These are phyloP conservation scores for Yamadazyma dendronema DNA, from an alignment of 1,139 yeast species.

Conservation along the genomic window DNA sequence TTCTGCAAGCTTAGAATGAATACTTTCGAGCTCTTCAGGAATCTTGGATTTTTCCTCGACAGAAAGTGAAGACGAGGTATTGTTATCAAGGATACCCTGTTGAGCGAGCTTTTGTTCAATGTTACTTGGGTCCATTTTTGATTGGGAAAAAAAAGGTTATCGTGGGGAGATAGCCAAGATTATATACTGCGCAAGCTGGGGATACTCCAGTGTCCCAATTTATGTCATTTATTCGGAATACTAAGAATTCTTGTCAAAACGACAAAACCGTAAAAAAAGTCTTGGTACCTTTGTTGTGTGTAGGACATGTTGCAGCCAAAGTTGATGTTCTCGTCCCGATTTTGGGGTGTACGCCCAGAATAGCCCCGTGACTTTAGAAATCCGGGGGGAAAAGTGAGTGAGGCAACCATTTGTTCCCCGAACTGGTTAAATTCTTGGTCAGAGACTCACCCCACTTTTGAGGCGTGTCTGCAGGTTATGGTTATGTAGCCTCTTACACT, in stretches of 20 bases:
- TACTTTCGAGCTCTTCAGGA: constrained; percentile 27
- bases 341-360: not conserved
- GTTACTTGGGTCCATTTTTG: not conserved
- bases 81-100: constrained; percentile 7
- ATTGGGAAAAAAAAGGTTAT: not conserved
- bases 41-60: constrained; percentile 10
- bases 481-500: not conserved
- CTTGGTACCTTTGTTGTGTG: not conserved
- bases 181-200: too few relatives aligned
- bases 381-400: too few relatives aligned
- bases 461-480: not conserved
- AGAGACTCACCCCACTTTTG: not conserved
- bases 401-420: too few relatives aligned
- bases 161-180: too few relatives aligned
- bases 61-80: constrained; percentile 12
- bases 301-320: not conserved
- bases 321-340: too few relatives aligned
- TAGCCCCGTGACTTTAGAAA: not conserved
- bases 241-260: too few relatives aligned
- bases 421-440: too few relatives aligned
- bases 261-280: not conserved
- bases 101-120: constrained; percentile 1
- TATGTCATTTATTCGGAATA: too few relatives aligned
- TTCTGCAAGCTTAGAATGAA: constrained; percentile 17
- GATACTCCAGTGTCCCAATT: too few relatives aligned